Percentiles rank a stretch among this genome's conserved stretches.
These are phyloP conservation scores for Solanum gandarillasii DNA, from an alignment of 257 asterid genomes.

Conservation along the genomic window DNA sequence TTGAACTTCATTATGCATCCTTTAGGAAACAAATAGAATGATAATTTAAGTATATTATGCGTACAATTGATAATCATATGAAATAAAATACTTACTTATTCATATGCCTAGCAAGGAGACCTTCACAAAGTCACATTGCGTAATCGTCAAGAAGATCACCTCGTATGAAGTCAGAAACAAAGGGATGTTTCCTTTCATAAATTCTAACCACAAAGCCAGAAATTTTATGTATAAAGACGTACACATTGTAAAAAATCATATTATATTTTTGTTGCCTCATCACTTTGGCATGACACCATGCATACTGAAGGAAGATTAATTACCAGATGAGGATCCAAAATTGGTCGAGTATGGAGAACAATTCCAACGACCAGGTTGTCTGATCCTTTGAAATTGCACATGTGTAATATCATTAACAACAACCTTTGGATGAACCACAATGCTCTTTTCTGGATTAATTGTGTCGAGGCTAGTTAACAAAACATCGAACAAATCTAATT, in stretches of 20 bases:
- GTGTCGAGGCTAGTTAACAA: background rate
- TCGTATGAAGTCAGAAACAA: background rate
- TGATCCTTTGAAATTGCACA: background rate
- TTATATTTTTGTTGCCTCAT: background rate
- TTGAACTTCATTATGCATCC: background rate
- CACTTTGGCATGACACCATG: background rate
- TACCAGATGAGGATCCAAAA: background rate
- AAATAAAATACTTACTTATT: too few species aligned
- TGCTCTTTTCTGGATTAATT: background rate
- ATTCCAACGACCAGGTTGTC: background rate
- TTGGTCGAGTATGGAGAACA: background rate
- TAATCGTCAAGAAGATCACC: background rate
- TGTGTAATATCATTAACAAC: background rate
- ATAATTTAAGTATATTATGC: too few species aligned
- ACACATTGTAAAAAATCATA: background rate
- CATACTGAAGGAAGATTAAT: background rate
- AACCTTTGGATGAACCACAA: background rate
- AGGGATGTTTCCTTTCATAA: background rate
- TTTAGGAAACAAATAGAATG: too few species aligned
- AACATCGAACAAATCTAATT: too few species aligned
- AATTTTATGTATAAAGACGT: background rate
- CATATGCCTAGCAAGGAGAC: background rate
- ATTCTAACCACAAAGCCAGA: background rate
- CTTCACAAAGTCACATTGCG: background rate
- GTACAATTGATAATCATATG: background rate